Evolutionary conservation across 495 filamentous ascomycete species (phyloP).

Genomic region (Pseudomonodictys pantanalensis): DNA sequence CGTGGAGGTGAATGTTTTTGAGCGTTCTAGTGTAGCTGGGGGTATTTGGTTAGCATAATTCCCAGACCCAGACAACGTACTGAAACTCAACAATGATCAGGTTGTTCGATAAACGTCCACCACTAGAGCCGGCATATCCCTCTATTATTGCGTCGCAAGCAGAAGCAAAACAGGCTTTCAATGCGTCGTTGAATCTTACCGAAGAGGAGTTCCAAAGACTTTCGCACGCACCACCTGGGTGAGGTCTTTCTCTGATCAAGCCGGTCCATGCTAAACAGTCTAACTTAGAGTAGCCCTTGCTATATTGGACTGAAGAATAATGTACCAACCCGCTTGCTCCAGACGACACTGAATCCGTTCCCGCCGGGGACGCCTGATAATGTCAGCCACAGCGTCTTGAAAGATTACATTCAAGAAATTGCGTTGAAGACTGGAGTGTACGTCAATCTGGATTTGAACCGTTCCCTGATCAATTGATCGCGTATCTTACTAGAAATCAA

Average conservation of each 20-base stretch:
- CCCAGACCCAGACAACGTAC: not conserved
- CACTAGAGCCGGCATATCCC: slow-evolving; percentile 58
- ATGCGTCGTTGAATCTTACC: slow-evolving; percentile 12
- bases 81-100: slow-evolving; percentile 30
- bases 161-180: slow-evolving; percentile 22
- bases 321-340: slow-evolving; percentile 60
- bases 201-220: slow-evolving; percentile 36
- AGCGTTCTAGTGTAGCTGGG: slow-evolving; percentile 56
- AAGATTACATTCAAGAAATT: slow-evolving; percentile 59
- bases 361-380: slow-evolving; percentile 56
- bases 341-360: slow-evolving; percentile 58
- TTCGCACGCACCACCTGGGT: slow-evolving; percentile 54
- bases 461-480: too few species aligned
- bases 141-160: slow-evolving; percentile 47
- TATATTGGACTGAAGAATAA: slow-evolving; percentile 66
- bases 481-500: too few species aligned
- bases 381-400: slow-evolving; percentile 54
- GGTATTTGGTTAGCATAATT: slow-evolving; percentile 57
- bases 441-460: too few species aligned
- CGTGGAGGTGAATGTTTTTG: slow-evolving; percentile 62
- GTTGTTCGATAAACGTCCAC: slow-evolving; percentile 57
- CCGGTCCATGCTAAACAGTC: slow-evolving; percentile 9
- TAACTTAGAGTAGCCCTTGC: slow-evolving; percentile 44
- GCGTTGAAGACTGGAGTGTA: slow-evolving; percentile 44
- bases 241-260: not conserved